phyloP scores from a whole-genome alignment of 768 basidiomycete species.

The Mycena vitilis region DNA sequence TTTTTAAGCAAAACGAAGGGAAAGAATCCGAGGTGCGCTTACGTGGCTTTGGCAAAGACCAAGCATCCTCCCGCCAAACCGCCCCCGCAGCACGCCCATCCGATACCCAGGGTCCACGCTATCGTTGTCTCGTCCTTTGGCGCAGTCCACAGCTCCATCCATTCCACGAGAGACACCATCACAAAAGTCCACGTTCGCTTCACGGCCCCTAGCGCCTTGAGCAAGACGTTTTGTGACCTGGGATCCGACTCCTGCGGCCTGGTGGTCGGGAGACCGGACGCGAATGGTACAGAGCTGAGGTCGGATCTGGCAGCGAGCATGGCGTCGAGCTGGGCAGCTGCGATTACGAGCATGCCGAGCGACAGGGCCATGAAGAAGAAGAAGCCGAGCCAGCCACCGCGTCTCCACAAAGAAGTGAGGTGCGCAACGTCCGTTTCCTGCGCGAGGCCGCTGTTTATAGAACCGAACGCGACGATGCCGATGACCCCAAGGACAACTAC shows the following conservation, averaged over 20 bases:
- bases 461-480: slow-evolving; percentile 89
- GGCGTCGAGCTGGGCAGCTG: slow-evolving; percentile 77
- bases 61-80: slow-evolving; percentile 90
- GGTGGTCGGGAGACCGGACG: slow-evolving; percentile 48
- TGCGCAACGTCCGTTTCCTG: slow-evolving; percentile 79
- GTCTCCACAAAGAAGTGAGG: slow-evolving; percentile 86
- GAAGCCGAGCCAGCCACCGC: slow-evolving; percentile 90
- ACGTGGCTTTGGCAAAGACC: slow-evolving; percentile 84
- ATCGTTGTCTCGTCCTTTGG: slow-evolving; percentile 87
- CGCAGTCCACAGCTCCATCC: slow-evolving; percentile 80
- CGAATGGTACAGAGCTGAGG: slow-evolving; percentile 68
- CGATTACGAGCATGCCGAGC: slow-evolving; percentile 73
- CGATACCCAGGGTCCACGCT: slow-evolving; percentile 92
- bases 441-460: slow-evolving; percentile 83
- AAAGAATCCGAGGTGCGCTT: slow-evolving; percentile 41
- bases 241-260: slow-evolving; percentile 20
- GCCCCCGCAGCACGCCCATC: slow-evolving; percentile 94
- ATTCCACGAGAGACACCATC: slow-evolving; percentile 67
- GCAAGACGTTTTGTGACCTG: slow-evolving; percentile 18
- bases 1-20: slow-evolving; percentile 5
- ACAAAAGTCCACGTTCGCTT: slow-evolving; percentile 55
- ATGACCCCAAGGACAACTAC: slow-evolving; percentile 87
- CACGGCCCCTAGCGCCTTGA: slow-evolving; percentile 44
- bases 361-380: slow-evolving; percentile 84
- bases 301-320: slow-evolving; percentile 80